These are phyloP conservation scores for Musa balbisiana DNA, from an alignment of 202 grass and related monocot genomes.

Conservation along the genomic window DNA sequence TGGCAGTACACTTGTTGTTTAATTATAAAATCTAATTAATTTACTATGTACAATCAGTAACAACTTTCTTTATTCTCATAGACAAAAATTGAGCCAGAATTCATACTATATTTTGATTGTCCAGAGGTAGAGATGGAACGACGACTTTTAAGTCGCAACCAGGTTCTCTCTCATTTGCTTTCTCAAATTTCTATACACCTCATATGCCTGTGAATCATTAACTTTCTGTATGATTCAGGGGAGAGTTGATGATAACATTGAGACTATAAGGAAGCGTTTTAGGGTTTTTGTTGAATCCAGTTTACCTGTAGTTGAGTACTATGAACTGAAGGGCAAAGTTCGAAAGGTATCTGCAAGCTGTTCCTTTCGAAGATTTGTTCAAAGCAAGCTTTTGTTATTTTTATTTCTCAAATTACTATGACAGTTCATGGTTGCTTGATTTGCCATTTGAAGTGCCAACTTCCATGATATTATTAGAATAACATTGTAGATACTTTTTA, in stretches of 20 bases:
- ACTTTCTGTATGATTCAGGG: conserved; percentile 32
- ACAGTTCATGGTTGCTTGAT: neutral
- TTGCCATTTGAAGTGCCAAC: neutral
- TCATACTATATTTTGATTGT: conserved; percentile 71
- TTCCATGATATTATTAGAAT: neutral
- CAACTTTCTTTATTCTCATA: conserved; percentile 12
- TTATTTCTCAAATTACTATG: neutral
- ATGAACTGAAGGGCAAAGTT: conserved; percentile 53
- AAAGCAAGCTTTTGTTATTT: neutral
- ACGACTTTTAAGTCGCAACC: conserved; percentile 58
- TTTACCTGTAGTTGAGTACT: conserved; percentile 61
- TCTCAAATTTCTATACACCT: neutral
- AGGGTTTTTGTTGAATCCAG: conserved; percentile 63
- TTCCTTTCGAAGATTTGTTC: neutral
- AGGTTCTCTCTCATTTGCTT: conserved; percentile 32
- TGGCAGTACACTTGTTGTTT: neutral
- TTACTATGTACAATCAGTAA: neutral
- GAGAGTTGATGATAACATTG: conserved; percentile 88
- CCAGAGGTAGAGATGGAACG: conserved; percentile 65
- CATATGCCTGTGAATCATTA: neutral
- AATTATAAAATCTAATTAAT: neutral
- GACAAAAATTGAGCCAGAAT: conserved; percentile 67
- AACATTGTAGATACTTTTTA: neutral
- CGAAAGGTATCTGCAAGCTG: conserved; percentile 44
- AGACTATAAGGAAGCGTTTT: conserved; percentile 58